phyloP scores from a whole-genome alignment of 371 early-diverging fungal species.

The Basidiobolus meristosporus region DNA sequence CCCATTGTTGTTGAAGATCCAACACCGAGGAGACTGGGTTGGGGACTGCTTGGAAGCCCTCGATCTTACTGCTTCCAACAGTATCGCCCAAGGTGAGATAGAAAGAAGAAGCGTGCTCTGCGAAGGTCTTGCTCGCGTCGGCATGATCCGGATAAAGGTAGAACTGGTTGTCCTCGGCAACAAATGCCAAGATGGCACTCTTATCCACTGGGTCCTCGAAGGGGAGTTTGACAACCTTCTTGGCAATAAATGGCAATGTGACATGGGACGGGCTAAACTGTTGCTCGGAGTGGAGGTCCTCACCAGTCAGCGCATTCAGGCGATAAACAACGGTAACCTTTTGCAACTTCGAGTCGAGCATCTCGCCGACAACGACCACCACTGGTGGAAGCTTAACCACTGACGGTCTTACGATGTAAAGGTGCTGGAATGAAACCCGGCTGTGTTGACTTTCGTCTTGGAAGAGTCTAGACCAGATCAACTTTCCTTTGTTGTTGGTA shows the following conservation, averaged over 20 bases:
- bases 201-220: slow-evolving; percentile 46
- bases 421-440: slow-evolving; percentile 18
- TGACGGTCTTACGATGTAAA: slow-evolving; percentile 38
- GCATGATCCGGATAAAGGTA: slow-evolving; percentile 34
- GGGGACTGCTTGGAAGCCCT: slow-evolving; percentile 23
- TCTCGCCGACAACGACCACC: slow-evolving; percentile 43
- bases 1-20: no score
- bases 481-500: slow-evolving; percentile 40
- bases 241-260: slow-evolving; percentile 19
- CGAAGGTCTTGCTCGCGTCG: slow-evolving; percentile 23
- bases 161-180: slow-evolving; percentile 34
- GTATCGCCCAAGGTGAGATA: slow-evolving; percentile 27
- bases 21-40: no score
- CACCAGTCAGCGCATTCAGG: slow-evolving; percentile 54
- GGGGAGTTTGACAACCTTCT: slow-evolving; percentile 32
- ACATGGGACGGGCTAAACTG: slow-evolving; percentile 26
- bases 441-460: slow-evolving; percentile 9
- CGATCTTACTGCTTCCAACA: slow-evolving; percentile 12
- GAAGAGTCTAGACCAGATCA: slow-evolving; percentile 60
- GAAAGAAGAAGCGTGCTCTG: slow-evolving; percentile 18
- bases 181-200: slow-evolving; percentile 32
- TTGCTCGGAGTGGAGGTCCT: slow-evolving; percentile 19
- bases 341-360: slow-evolving; percentile 15
- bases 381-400: slow-evolving; percentile 57
- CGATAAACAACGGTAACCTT: slow-evolving; percentile 24